phyloP scores from a whole-genome alignment of 768 basidiomycete genomes.

The Russula compacta region DNA sequence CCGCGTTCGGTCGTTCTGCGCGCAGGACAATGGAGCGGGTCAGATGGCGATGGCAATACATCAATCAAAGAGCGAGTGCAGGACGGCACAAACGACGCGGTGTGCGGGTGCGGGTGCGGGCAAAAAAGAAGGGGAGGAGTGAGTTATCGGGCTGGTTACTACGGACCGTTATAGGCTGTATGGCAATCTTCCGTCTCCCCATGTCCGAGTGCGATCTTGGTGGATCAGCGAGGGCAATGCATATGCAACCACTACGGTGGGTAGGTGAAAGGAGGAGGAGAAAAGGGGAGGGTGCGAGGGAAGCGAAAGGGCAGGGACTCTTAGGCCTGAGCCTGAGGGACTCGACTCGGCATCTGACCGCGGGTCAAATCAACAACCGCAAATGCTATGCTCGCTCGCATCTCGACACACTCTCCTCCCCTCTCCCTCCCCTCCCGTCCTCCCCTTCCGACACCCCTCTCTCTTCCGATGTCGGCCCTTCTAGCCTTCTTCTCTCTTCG shows the following conservation, averaged over 20 bases:
- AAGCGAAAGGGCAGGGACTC: conserved; percentile 17
- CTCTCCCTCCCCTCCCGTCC: not conserved
- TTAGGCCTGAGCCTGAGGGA: conserved; percentile 8
- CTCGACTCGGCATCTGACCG: conserved; percentile 16
- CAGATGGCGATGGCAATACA: conserved; percentile 10
- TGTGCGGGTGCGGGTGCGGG: not conserved
- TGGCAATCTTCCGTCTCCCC: conserved; percentile 77
- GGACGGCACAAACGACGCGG: conserved; percentile 14
- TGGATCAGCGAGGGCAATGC: conserved; percentile 5
- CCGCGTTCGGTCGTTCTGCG: conserved; percentile 85
- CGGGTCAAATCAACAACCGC: conserved; percentile 17
- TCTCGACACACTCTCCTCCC: not conserved
- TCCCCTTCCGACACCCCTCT: not conserved
- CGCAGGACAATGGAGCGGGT: conserved; percentile 31
- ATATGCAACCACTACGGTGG: not conserved
- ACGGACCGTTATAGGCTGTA: conserved; percentile 70
- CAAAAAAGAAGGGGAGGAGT: conserved; percentile 22
- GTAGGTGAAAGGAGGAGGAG: conserved; percentile 9
- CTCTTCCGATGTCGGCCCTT: not conserved
- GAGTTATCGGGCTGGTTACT: conserved; percentile 3
- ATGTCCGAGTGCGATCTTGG: conserved; percentile 27
- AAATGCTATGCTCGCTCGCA: conserved; percentile 6
- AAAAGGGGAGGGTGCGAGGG: conserved; percentile 7
- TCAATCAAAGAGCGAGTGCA: conserved; percentile 19
- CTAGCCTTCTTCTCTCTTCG: not conserved